These are phyloP conservation scores for Phaffomyces thermotolerans DNA, from an alignment of 805 yeast species.

Conservation along the genomic window DNA sequence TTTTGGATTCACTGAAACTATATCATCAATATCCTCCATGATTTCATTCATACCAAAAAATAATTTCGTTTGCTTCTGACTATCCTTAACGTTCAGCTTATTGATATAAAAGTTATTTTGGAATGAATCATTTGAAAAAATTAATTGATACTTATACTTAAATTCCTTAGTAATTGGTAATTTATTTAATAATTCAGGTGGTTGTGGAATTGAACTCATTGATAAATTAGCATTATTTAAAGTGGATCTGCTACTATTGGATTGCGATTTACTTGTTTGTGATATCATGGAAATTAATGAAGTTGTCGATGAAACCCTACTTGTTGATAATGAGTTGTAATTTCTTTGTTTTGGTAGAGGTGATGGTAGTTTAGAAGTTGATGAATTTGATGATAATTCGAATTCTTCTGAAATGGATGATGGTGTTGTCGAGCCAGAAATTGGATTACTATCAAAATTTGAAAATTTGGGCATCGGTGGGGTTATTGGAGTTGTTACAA, in stretches of 20 bases:
- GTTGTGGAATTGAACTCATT: conserved; percentile 27
- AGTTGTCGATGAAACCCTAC: conserved; percentile 12
- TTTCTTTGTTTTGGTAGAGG: conserved; percentile 1
- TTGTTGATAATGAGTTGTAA: conserved; percentile 3
- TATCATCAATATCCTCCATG: neutral
- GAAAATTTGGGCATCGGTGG: conserved; percentile 9
- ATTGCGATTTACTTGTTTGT: neutral
- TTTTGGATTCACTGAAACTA: conserved; percentile 4
- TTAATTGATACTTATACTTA: conserved; percentile 39
- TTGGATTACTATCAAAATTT: neutral
- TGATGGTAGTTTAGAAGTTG: neutral
- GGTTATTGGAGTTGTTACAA: neutral
- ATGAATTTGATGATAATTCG: conserved; percentile 1
- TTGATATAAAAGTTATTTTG: conserved; percentile 23
- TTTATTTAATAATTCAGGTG: conserved; percentile 38
- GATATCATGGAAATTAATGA: conserved; percentile 10
- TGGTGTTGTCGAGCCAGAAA: neutral
- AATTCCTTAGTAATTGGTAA: conserved; percentile 42
- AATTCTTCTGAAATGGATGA: conserved; percentile 2
- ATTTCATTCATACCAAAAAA: conserved; percentile 5
- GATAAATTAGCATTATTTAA: conserved; percentile 1
- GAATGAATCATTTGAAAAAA: conserved; percentile 35
- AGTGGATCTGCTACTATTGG: neutral
- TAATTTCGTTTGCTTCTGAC: neutral
- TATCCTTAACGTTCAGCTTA: conserved; percentile 8